Base-by-base conservation (phyloP, 2,329 filamentous ascomycete species). In the Fusarium ambrosium region DNA sequence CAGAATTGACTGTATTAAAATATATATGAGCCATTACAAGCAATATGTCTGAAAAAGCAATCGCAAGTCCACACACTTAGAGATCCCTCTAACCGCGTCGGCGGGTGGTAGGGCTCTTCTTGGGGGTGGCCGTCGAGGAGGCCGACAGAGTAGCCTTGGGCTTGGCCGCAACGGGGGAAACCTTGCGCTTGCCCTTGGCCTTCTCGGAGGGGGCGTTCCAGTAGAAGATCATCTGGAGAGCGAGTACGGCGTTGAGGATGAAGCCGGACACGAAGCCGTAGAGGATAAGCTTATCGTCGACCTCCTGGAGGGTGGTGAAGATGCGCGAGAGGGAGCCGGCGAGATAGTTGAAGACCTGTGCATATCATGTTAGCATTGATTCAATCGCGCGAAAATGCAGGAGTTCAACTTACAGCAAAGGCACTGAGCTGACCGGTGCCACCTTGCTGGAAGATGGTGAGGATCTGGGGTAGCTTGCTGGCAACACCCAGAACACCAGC, bases 221-320 rank as follows among this genome's bases (percentile, higher is more conserved):
- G 88, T 98, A 98, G 85, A 95, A 97, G 32, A 97, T 81, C 93
- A 99, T 97, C 87, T 99, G 97, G 43, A 89, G 85, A 16, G 95
- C 95, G 68, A 99, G 88, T 66, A 99, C 89, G 68, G 92, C 88
- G 84, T 99, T 99, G 78, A 99, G 90, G n/a, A 88, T 85, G 82
- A 98, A 98, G 32, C 95, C 97, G 9, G 95, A 94, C 65, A 98
- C 86, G 87, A 97, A 98, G 61, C 95, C 94, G 85, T 97, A 98
- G 29, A 99, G 89, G 79, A 99, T 98, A 69, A 98, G 89, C 85
- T 95, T 95, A 84, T 99, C 97, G 82, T 97, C 94, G 70, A 99
- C 97, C 87, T 99, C 97, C 81, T 98, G 95, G 68, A 99, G 87
- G 10, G 97, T 99, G 36, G 97, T 99, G 85, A 98, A 99, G 86